Evolutionary conservation across 768 basidiomycete genomes (phyloP).

Genomic region (Pulveroboletus sp.): DNA sequence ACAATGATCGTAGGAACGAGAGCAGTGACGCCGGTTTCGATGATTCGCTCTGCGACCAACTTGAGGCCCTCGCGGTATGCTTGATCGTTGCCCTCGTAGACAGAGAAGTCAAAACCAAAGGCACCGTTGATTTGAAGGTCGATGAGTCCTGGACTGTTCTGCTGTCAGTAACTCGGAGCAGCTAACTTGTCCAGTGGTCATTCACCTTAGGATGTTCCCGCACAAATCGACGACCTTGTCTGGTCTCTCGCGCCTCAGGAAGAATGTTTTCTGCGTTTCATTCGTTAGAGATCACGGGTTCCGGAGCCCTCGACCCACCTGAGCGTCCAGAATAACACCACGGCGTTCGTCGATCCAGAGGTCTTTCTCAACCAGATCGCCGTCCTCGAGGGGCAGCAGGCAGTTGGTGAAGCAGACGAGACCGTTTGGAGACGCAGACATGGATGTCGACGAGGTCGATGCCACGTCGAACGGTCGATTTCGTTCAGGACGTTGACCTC

Average conservation of each 20-base stretch:
- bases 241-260: conserved; percentile 54
- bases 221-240: conserved; percentile 59
- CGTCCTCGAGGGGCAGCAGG: conserved; percentile 73
- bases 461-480: conserved; percentile 3
- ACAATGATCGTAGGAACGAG: conserved; percentile 71
- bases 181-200: neutral
- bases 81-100: conserved; percentile 68
- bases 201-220: conserved; percentile 72
- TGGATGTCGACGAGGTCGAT: conserved; percentile 11
- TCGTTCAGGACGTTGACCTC: neutral
- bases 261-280: conserved; percentile 60
- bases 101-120: conserved; percentile 83
- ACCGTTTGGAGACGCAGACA: conserved; percentile 42
- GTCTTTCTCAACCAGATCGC: conserved; percentile 65
- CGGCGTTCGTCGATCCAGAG: conserved; percentile 76
- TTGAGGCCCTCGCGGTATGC: conserved; percentile 64
- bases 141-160: conserved; percentile 69
- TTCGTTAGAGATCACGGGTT: neutral
- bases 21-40: conserved; percentile 85
- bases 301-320: conserved; percentile 37
- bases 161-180: conserved; percentile 6
- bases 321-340: conserved; percentile 72
- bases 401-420: conserved; percentile 88
- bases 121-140: conserved; percentile 91
- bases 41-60: conserved; percentile 67